Percentiles rank a stretch among this genome's conserved stretches.
Evolutionary conservation across 345 rosid genomes (phyloP).

Genomic region (Clausena lansium): DNA sequence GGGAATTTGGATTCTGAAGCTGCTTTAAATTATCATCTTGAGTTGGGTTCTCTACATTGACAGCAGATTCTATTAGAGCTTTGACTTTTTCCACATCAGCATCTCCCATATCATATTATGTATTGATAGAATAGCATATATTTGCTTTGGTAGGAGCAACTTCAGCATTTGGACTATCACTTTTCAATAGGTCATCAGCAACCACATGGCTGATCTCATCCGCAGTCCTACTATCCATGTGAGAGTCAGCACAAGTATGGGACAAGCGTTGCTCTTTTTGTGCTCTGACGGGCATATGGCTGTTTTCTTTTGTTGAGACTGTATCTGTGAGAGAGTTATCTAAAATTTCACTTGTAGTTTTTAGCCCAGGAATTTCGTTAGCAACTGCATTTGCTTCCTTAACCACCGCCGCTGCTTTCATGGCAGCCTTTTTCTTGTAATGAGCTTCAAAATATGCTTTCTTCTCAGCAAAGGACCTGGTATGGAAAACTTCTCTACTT

Average conservation of each 20-base stretch:
- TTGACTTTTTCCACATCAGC: constrained; percentile 18
- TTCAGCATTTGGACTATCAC: constrained; percentile 14
- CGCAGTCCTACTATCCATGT: constrained; percentile 13
- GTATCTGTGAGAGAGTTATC: constrained; percentile 20
- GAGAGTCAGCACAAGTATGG: neutral
- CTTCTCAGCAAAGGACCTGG: constrained; percentile 92
- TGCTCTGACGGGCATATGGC: constrained; percentile 13
- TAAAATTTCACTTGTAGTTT: neutral
- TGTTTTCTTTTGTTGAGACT: constrained; percentile 10
- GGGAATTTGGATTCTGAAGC: constrained; percentile 21
- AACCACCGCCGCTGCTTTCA: constrained; percentile 38
- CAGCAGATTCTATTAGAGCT: constrained; percentile 16
- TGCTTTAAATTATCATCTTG: constrained; percentile 25
- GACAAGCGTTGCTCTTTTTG: constrained; percentile 16
- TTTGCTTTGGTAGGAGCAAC: constrained; percentile 16
- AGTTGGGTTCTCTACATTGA: constrained; percentile 12
- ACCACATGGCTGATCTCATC: constrained; percentile 1
- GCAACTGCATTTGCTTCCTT: constrained; percentile 29
- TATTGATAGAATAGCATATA: constrained; percentile 13
- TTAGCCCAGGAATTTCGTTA: constrained; percentile 17
- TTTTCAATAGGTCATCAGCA: constrained; percentile 15
- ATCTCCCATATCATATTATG: constrained; percentile 18
- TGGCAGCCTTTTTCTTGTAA: constrained; percentile 71
- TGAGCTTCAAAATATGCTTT: constrained; percentile 89
- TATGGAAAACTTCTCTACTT: constrained; percentile 72